Base-by-base conservation (phyloP, 2,329 filamentous ascomycete genomes). In the Pestalotiopsis sp. region DNA sequence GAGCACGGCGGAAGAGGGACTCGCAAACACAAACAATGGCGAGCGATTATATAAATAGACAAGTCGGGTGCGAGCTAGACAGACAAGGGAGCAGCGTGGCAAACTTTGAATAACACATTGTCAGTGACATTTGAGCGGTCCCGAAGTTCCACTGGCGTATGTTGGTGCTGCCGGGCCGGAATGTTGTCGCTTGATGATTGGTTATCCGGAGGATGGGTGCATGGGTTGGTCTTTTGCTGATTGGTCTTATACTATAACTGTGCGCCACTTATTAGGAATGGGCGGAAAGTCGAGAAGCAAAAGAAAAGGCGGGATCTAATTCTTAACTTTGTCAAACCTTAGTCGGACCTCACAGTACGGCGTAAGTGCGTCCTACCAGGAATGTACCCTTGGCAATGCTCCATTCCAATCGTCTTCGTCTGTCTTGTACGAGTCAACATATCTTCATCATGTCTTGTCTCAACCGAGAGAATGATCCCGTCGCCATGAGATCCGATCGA, bases 151-250 rank as follows among this genome's bases (percentile, higher is more conserved):
- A 62, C 59, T 39, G n/a, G 59, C 27, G 27, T 39, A 17, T 20
- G 31, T 39, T 39, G 38, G 59, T 62, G 59, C 59, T 62, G 27
- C 17, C 56, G 56, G 52, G 52, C 56, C 38, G 56, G 27, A 66
- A n/a, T 60, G 64, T 36, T 66, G 64, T 66, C 64, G 64, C n/a
- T 4, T 27, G 9, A 11, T 66, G 52, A 66, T 66, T 66, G 64
- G 64, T 27, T 20, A 52, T 11, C 1, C 23, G 7, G 17, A 6
- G 5, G 17, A n/a, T 23, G 45, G 7, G 23, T 52, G 45, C 45
- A 52, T 52, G 45, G 45, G 17, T 52, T n/a, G 31, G 17, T n/a
- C 20, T 52, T 39, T 31, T 27, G 31, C 31, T 66, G 64, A 66
- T 66, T 66, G 64, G 64, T 27, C 36, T 27, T 52, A 25, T 45